Conservation (phyloP, 2,329 filamentous ascomycete genomes). For the Claviceps sp. region DNA sequence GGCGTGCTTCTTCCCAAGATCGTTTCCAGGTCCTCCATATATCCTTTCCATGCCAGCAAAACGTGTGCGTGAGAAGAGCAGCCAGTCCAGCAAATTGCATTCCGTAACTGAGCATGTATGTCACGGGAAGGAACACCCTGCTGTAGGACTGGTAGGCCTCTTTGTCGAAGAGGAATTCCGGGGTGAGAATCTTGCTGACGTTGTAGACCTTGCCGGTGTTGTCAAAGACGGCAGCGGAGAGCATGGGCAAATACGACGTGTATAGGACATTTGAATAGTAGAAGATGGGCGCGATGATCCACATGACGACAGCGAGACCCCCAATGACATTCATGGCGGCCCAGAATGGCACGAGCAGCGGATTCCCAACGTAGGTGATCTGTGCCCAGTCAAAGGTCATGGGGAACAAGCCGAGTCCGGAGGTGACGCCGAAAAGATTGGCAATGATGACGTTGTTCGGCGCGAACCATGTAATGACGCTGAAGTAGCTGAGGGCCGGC, state of each 20-base stretch:
- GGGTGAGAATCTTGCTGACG: constrained; percentile 64
- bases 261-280: constrained; percentile 73
- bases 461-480: constrained; percentile 76
- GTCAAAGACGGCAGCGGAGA: constrained; percentile 76
- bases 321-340: constrained; percentile 74
- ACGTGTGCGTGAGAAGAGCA: constrained; percentile 66
- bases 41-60: constrained; percentile 73
- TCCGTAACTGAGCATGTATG: constrained; percentile 76
- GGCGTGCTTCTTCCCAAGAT: constrained; percentile 50
- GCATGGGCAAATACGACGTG: constrained; percentile 74
- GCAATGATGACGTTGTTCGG: constrained; percentile 76
- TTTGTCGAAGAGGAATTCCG: constrained; percentile 65
- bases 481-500: constrained; percentile 80
- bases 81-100: constrained; percentile 75
- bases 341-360: constrained; percentile 74
- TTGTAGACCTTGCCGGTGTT: constrained; percentile 71
- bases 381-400: constrained; percentile 89
- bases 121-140: constrained; percentile 72
- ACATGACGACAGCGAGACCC: constrained; percentile 71
- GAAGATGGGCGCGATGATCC: constrained; percentile 65
- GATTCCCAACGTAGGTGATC: constrained; percentile 77
- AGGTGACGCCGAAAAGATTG: constrained; percentile 77
- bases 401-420: constrained; percentile 70
- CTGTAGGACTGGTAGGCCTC: constrained; percentile 70
- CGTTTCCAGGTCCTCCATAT: constrained; percentile 65